Evolutionary conservation across 2,329 filamentous ascomycete species (phyloP).

Genomic region (Pseudogymnoascus sp.): DNA sequence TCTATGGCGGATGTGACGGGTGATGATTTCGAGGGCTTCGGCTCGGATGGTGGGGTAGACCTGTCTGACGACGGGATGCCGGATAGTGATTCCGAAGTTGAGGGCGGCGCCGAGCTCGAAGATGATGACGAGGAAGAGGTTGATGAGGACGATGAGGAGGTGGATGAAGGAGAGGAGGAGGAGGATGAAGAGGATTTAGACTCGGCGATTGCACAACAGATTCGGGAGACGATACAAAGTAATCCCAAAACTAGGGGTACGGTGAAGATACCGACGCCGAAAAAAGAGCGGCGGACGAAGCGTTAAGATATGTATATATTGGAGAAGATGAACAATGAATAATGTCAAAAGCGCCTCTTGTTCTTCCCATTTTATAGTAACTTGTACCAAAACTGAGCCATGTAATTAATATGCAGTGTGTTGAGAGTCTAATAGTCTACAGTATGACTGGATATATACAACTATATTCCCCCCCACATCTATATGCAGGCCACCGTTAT

Average conservation of each 20-base stretch:
- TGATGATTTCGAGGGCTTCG: conserved; percentile 42
- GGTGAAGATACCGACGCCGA: conserved; percentile 18
- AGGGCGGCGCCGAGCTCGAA: conserved; percentile 25
- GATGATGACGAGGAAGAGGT: conserved; percentile 34
- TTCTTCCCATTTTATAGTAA: not conserved
- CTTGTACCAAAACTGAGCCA: not conserved
- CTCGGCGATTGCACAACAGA: conserved; percentile 25
- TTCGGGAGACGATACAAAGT: conserved; percentile 24
- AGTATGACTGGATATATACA: conserved; percentile 6
- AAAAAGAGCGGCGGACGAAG: conserved; percentile 29
- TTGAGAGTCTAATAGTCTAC: conserved; percentile 7
- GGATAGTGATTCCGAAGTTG: conserved; percentile 27
- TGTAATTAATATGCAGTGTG: not conserved
- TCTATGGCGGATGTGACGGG: conserved; percentile 28
- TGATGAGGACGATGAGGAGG: conserved; percentile 36
- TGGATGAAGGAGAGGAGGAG: conserved; percentile 22
- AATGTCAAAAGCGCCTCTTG: conserved; percentile 3
- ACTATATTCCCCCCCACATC: conserved; percentile 3
- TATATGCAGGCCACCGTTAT: conserved; percentile 1
- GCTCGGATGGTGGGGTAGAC: conserved; percentile 33
- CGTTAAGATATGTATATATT: conserved; percentile 8
- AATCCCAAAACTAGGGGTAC: conserved; percentile 18
- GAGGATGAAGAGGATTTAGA: conserved; percentile 20
- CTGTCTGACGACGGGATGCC: conserved; percentile 28
- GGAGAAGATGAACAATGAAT: conserved; percentile 6